A percentile compares a stretch with the other conserved stretches of the same genome.
Conservation (phyloP, 139 green algal species). For the Asterochloris erici region DNA sequence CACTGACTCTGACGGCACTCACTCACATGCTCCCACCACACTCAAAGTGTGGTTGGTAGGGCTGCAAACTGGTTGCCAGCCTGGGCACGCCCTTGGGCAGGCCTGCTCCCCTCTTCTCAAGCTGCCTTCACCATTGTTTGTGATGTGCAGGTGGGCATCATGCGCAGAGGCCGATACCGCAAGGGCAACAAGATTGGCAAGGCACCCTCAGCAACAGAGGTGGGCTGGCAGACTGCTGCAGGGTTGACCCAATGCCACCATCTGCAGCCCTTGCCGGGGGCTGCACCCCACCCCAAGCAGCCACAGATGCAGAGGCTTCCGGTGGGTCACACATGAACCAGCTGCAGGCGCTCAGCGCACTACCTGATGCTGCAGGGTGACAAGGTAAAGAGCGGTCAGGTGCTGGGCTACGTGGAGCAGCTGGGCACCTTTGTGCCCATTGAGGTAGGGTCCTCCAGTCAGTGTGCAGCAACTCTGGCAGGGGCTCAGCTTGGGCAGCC, state of each 20-base stretch:
- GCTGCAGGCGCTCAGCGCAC: background rate
- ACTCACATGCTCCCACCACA: background rate
- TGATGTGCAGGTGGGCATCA: slow-evolving; percentile 75
- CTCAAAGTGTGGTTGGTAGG: background rate
- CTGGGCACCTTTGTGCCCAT: slow-evolving; percentile 87
- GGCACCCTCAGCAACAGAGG: slow-evolving; percentile 58
- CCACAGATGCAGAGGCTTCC: background rate
- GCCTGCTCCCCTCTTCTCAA: background rate
- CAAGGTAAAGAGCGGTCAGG: slow-evolving; percentile 83
- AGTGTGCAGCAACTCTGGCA: background rate
- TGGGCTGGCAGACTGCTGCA: slow-evolving; percentile 1
- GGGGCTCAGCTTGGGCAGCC: background rate
- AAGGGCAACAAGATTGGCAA: slow-evolving; percentile 88
- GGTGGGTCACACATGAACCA: background rate
- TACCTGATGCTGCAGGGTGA: slow-evolving; percentile 45
- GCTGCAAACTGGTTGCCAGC: background rate
- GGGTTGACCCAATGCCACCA: background rate
- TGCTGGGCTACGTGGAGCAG: slow-evolving; percentile 88
- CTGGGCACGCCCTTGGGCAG: background rate
- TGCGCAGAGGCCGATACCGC: slow-evolving; percentile 74
- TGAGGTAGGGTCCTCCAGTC: slow-evolving; percentile 45
- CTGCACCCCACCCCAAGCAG: background rate
- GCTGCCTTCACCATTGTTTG: no score
- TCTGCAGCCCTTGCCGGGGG: background rate
- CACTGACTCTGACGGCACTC: background rate